phyloP scores from a whole-genome alignment of 1,139 yeast species.

The Wickerhamomyces sp. region DNA sequence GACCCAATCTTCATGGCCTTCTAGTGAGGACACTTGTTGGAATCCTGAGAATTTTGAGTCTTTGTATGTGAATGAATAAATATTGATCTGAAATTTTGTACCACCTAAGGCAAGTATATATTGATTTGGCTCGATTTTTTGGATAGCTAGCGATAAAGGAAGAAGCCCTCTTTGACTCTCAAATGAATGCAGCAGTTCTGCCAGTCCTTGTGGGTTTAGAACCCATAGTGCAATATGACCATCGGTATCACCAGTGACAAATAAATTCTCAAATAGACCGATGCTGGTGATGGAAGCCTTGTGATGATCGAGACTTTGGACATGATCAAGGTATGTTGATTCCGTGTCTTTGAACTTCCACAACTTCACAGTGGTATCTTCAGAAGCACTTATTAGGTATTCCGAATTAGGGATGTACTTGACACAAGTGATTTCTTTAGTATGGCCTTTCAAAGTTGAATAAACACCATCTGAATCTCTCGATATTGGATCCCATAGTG shows the following conservation, averaged over 20 bases:
- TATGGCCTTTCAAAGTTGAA: constrained; percentile 54
- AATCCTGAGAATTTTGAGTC: constrained; percentile 21
- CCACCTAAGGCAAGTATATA: constrained; percentile 80
- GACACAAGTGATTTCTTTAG: constrained; percentile 53
- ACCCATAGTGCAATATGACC: constrained; percentile 56
- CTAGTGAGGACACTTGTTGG: constrained; percentile 45
- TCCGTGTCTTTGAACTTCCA: constrained; percentile 41
- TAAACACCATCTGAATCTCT: constrained; percentile 40
- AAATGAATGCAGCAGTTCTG: constrained; percentile 32
- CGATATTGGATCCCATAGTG: constrained; percentile 64
- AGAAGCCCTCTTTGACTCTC: constrained; percentile 46
- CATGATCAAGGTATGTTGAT: constrained; percentile 21
- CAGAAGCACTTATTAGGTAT: constrained; percentile 55
- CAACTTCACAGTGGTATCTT: constrained; percentile 54
- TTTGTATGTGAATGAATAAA: constrained; percentile 41
- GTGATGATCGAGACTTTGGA: constrained; percentile 37
- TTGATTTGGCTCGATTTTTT: constrained; percentile 33
- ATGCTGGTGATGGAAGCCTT: constrained; percentile 46
- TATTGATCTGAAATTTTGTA: constrained; percentile 53
- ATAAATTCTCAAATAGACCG: constrained; percentile 29
- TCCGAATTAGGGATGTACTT: constrained; percentile 46
- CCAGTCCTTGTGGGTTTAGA: constrained; percentile 17
- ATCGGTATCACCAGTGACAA: constrained; percentile 63
- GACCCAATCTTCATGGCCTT: constrained; percentile 96
- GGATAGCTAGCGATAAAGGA: constrained; percentile 60